A percentile compares a stretch with the other conserved stretches of the same genome.
Conservation (phyloP, 2,329 filamentous ascomycete species). For the Penicillium vulpinum region DNA sequence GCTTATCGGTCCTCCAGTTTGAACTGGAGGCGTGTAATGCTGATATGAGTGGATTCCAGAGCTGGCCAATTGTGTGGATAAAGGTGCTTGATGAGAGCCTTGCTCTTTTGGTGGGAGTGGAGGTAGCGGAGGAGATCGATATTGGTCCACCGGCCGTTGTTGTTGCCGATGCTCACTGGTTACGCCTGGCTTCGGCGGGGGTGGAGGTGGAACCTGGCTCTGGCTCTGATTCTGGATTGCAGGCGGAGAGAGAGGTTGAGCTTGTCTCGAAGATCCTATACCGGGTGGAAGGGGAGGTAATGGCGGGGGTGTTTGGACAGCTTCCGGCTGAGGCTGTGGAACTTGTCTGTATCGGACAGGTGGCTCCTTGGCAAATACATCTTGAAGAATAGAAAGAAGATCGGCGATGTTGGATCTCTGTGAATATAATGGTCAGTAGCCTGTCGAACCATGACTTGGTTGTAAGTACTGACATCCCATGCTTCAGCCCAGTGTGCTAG, state of each 20-base stretch:
- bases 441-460: background rate
- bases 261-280: conserved; percentile 43
- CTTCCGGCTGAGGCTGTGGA: conserved; percentile 29
- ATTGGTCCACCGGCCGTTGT: conserved; percentile 25
- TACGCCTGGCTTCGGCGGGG: conserved; percentile 40
- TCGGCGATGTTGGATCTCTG: conserved; percentile 81
- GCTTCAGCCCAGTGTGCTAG: conserved; percentile 84
- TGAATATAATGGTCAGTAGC: background rate
- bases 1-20: background rate
- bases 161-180: conserved; percentile 15
- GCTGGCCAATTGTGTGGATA: conserved; percentile 12
- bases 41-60: conserved; percentile 21
- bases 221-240: conserved; percentile 22
- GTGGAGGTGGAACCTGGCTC: conserved; percentile 32
- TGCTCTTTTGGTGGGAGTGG: conserved; percentile 41
- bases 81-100: conserved; percentile 16
- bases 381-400: conserved; percentile 76
- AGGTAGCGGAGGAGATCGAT: conserved; percentile 36
- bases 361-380: conserved; percentile 91
- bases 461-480: conserved; percentile 71
- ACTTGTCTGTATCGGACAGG: conserved; percentile 73
- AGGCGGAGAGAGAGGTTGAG: conserved; percentile 29
- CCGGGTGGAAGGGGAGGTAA: conserved; percentile 72
- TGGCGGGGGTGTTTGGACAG: conserved; percentile 58
- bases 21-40: conserved; percentile 17